Conservation (phyloP, 768 basidiomycete genomes). For the Mycena floridula region DNA sequence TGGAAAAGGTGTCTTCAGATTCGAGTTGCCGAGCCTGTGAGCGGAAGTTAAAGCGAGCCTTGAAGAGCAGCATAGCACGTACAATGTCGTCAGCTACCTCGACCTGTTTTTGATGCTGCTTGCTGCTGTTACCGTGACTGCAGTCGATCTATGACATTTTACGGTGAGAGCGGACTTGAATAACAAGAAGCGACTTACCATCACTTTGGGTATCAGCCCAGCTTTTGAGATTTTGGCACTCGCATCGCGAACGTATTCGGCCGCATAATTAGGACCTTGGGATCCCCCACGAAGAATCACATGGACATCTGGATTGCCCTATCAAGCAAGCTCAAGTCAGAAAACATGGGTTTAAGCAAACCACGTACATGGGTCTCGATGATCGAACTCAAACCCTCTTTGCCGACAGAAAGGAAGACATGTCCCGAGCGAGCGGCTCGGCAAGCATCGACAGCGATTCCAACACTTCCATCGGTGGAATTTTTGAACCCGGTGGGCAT, state of each 20-base stretch:
- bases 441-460: constrained; percentile 93
- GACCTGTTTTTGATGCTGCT: constrained; percentile 85
- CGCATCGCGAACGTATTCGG: constrained; percentile 73
- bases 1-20: constrained; percentile 57
- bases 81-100: constrained; percentile 91
- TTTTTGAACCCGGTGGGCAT: constrained; percentile 99
- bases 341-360: neutral
- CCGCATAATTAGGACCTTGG: constrained; percentile 83
- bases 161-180: neutral
- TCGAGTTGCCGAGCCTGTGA: constrained; percentile 67
- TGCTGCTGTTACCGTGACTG: constrained; percentile 93
- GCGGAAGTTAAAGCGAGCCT: constrained; percentile 8
- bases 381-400: constrained; percentile 91
- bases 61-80: constrained; percentile 19
- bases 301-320: constrained; percentile 92
- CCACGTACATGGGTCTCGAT: constrained; percentile 80
- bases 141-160: constrained; percentile 78
- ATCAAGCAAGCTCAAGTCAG: neutral
- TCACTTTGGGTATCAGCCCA: constrained; percentile 71
- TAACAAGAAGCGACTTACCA: constrained; percentile 48
- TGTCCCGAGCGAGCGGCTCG: constrained; percentile 86
- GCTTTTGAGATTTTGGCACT: constrained; percentile 75
- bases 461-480: constrained; percentile 88
- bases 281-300: constrained; percentile 91
- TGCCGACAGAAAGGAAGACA: constrained; percentile 95